Conservation (phyloP, 441 rosid species). For the Manihot esculenta region DNA sequence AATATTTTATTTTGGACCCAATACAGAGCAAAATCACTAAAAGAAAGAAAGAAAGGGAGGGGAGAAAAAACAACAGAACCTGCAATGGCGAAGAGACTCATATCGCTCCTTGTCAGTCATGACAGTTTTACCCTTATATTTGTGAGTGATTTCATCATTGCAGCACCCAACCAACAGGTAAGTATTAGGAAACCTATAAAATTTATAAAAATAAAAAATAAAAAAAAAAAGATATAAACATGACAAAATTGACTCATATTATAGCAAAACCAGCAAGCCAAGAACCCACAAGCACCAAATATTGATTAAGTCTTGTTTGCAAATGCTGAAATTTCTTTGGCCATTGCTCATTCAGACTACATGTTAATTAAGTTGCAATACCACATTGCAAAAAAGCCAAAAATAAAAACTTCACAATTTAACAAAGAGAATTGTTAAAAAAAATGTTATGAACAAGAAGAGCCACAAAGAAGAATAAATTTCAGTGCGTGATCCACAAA, state of each 20-base stretch:
- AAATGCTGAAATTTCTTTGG: neutral
- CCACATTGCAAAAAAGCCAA: neutral
- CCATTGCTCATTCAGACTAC: neutral
- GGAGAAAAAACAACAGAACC: slow-evolving; percentile 41
- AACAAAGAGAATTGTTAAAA: no score
- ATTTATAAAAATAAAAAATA: neutral
- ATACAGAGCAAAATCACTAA: neutral
- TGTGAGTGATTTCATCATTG: slow-evolving; percentile 73
- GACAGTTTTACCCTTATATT: slow-evolving; percentile 84
- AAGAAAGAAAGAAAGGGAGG: neutral
- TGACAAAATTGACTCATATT: neutral
- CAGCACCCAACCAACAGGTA: slow-evolving; percentile 83
- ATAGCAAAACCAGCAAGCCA: neutral
- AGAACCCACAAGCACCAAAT: neutral
- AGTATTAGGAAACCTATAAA: slow-evolving; percentile 71
- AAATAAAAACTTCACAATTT: neutral
- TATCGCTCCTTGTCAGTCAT: slow-evolving; percentile 78
- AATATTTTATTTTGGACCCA: neutral
- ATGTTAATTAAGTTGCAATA: neutral
- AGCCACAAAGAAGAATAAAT: neutral
- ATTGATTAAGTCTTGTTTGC: neutral
- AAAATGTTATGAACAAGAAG: neutral
- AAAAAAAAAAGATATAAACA: neutral
- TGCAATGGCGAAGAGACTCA: slow-evolving; percentile 93
- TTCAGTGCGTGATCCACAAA: no score